Percentiles rank a stretch among this genome's conserved stretches.
Conservation (phyloP, 1,284 basidiomycete genomes). For the Xerocomus nothofagi region DNA sequence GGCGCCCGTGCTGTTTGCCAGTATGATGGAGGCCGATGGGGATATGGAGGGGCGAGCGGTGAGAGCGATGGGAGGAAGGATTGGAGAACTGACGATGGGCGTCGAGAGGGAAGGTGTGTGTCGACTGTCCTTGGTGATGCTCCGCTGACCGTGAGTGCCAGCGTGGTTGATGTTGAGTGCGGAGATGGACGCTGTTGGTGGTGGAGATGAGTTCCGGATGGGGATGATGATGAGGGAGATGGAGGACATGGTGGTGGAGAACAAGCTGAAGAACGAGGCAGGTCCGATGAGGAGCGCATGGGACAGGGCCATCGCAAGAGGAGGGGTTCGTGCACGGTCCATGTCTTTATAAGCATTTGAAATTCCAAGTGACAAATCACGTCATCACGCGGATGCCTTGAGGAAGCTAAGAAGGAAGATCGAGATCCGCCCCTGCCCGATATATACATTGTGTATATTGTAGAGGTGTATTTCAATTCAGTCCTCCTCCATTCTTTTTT, state of each 20-base stretch:
- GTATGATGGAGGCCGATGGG: slow-evolving; percentile 14
- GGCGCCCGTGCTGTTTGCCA: slow-evolving; percentile 59
- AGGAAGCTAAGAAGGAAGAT: no score
- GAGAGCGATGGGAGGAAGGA: slow-evolving; percentile 24
- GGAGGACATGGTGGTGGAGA: slow-evolving; percentile 64
- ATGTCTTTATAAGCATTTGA: slow-evolving; percentile 30
- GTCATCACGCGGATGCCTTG: slow-evolving; percentile 15
- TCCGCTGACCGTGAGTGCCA: slow-evolving; percentile 12
- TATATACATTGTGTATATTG: slow-evolving; percentile 9
- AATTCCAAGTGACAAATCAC: slow-evolving; percentile 2
- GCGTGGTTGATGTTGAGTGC: slow-evolving; percentile 26
- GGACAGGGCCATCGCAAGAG: slow-evolving; percentile 40
- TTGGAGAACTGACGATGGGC: slow-evolving; percentile 18
- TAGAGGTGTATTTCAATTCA: slow-evolving; percentile 12
- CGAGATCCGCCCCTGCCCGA: slow-evolving; percentile 17
- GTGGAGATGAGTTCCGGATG: slow-evolving; percentile 38
- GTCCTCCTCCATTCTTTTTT: neutral
- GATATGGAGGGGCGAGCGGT: slow-evolving; percentile 22
- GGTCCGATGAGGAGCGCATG: slow-evolving; percentile 55
- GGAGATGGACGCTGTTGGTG: slow-evolving; percentile 14
- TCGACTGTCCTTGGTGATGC: no score
- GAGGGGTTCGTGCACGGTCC: slow-evolving; percentile 27
- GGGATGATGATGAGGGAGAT: slow-evolving; percentile 51
- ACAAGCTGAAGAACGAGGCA: slow-evolving; percentile 49
- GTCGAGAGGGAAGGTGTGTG: slow-evolving; percentile 32